Conservation (phyloP, 768 basidiomycete species). For the Boletus sensibilis region DNA sequence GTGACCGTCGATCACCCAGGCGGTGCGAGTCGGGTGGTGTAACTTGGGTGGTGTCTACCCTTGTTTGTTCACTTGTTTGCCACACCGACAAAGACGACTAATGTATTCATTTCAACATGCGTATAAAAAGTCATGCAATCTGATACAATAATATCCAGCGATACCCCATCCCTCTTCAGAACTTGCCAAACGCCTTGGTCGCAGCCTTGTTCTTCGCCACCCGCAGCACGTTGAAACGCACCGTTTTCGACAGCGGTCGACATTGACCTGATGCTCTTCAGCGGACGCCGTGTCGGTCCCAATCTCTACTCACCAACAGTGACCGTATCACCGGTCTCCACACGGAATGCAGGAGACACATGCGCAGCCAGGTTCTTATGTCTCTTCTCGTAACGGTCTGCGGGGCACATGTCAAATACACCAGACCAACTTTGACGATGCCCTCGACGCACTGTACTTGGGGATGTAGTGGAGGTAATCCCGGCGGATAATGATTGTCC, state of each 20-base stretch:
- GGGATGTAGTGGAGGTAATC: conserved; percentile 96
- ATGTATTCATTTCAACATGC: conserved; percentile 21
- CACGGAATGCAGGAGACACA: conserved; percentile 98
- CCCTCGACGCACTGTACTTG: conserved; percentile 84
- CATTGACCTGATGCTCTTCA: conserved; percentile 72
- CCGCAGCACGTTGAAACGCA: conserved; percentile 98
- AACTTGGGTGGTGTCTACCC: conserved; percentile 18
- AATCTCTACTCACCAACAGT: conserved; percentile 76
- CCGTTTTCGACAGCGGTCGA: conserved; percentile 97
- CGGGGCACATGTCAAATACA: conserved; percentile 9
- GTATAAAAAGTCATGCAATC: conserved; percentile 20
- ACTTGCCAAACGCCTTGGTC: conserved; percentile 92
- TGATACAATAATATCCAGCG: conserved; percentile 12
- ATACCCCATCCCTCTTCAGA: conserved; percentile 44
- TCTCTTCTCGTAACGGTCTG: conserved; percentile 97
- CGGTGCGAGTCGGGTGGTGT: conserved; percentile 26
- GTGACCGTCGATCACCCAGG: conserved; percentile 30
- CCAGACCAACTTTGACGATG: not conserved
- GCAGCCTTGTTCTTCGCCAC: conserved; percentile 93
- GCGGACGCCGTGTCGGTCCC: not conserved
- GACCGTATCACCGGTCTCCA: conserved; percentile 89
- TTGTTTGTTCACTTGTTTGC: conserved; percentile 38
- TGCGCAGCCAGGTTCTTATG: conserved; percentile 99
- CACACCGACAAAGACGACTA: not conserved
- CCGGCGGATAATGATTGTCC: conserved; percentile 94